Percentiles rank a stretch among this genome's conserved stretches.
Evolutionary conservation across 2,329 filamentous ascomycete species (phyloP).

Genomic region (Aspergillus sp.): DNA sequence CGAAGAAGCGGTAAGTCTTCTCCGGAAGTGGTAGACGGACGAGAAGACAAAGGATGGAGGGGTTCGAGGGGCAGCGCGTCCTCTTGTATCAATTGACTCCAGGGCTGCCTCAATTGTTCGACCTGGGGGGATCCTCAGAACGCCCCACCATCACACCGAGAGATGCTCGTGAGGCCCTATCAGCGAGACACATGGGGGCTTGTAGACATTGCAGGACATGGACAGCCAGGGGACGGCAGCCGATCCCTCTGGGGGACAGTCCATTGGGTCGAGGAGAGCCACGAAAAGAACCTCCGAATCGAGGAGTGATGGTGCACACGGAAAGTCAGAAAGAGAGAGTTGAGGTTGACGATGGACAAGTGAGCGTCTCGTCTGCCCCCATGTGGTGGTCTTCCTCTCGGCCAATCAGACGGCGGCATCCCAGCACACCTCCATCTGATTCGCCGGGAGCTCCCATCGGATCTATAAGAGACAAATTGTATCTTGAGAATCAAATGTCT

Average conservation of each 20-base stretch:
- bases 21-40: neutral
- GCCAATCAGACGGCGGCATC: neutral
- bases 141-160: conserved; percentile 1
- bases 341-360: neutral
- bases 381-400: neutral
- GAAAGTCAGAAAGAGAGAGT: neutral
- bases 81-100: conserved; percentile 23
- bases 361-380: neutral
- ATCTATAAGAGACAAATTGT: neutral
- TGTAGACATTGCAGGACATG: conserved; percentile 10
- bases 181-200: conserved; percentile 34
- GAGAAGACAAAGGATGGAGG: conserved; percentile 6
- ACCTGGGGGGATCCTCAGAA: conserved; percentile 3
- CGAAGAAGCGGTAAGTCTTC: conserved; percentile 1
- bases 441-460: neutral
- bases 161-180: conserved; percentile 26
- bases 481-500: neutral
- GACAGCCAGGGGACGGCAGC: neutral
- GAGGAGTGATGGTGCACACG: neutral
- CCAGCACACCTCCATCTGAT: conserved; percentile 1
- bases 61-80: conserved; percentile 9
- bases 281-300: neutral
- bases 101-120: neutral
- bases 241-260: neutral
- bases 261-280: neutral